Conservation (phyloP, 495 filamentous ascomycete genomes). For the Aspergillus bertholletiae region DNA sequence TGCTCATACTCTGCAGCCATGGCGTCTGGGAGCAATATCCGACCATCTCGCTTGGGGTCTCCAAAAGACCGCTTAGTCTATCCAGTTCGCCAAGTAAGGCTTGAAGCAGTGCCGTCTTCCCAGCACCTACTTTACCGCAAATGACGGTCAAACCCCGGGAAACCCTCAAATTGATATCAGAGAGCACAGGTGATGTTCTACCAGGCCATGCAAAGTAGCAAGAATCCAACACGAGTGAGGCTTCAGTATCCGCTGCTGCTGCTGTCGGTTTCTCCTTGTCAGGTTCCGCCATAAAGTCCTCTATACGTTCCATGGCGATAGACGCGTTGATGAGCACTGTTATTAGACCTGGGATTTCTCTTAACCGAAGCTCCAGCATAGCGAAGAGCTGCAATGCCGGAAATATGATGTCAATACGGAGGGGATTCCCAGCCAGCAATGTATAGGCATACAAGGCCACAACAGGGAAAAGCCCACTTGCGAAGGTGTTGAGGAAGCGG, state of each 20-base stretch:
- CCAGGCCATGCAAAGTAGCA: slow-evolving; percentile 80
- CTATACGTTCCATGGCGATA: slow-evolving; percentile 73
- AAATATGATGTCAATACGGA: slow-evolving; percentile 76
- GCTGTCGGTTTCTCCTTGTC: slow-evolving; percentile 56
- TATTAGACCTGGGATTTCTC: slow-evolving; percentile 67
- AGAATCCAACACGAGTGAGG: slow-evolving; percentile 47
- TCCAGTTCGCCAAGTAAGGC: slow-evolving; percentile 79
- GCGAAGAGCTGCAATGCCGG: slow-evolving; percentile 75
- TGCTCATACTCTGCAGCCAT: slow-evolving; percentile 92
- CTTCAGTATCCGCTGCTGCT: slow-evolving; percentile 27
- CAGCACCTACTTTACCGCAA: slow-evolving; percentile 70
- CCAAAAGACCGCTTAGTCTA: slow-evolving; percentile 52
- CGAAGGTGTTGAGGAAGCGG: slow-evolving; percentile 56
- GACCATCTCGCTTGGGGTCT: slow-evolving; percentile 62
- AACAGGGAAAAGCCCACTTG: slow-evolving; percentile 70
- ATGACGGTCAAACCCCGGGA: slow-evolving; percentile 63
- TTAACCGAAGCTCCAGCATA: slow-evolving; percentile 65
- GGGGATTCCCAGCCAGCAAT: slow-evolving; percentile 54
- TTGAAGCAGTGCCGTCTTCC: slow-evolving; percentile 78
- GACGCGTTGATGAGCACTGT: slow-evolving; percentile 69
- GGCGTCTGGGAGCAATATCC: slow-evolving; percentile 82
- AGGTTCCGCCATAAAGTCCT: slow-evolving; percentile 79
- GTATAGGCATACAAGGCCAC: slow-evolving; percentile 78
- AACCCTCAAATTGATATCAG: slow-evolving; percentile 58
- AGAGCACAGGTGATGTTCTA: slow-evolving; percentile 54